Conservation (phyloP, 176 grass and related monocot genomes). For the Avena sativa region DNA sequence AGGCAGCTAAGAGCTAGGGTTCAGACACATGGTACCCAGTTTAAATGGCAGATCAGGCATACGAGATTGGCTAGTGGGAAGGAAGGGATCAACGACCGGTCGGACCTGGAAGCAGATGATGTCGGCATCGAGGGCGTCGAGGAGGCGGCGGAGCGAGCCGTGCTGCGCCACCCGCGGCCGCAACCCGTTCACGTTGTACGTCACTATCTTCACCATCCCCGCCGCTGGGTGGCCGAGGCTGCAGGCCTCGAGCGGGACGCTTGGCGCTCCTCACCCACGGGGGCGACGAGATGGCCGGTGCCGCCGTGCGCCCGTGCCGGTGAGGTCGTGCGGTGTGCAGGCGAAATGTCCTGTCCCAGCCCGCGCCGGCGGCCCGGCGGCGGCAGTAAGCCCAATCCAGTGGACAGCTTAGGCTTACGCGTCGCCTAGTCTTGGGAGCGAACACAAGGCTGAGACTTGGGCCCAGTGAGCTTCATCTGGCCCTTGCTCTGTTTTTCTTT, state of each 20-base stretch:
- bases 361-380: neutral
- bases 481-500: neutral
- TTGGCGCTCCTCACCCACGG: neutral
- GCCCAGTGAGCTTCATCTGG: neutral
- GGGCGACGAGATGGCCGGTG: neutral
- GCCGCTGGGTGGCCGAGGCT: slow-evolving; percentile 23
- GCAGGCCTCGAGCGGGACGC: slow-evolving; percentile 25
- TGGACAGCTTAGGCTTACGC: neutral
- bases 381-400: neutral
- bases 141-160: slow-evolving; percentile 89
- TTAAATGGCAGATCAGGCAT: neutral
- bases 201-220: slow-evolving; percentile 80
- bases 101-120: slow-evolving; percentile 97
- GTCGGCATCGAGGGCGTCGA: slow-evolving; percentile 84
- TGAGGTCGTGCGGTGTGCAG: slow-evolving; percentile 12
- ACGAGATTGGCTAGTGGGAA: neutral
- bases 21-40: neutral
- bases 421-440: neutral
- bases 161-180: slow-evolving; percentile 90
- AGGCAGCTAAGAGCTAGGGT: slow-evolving; percentile 50
- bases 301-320: too few species aligned
- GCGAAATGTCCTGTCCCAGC: slow-evolving; percentile 50
- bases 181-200: slow-evolving; percentile 97
- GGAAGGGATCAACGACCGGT: neutral
- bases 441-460: neutral